Conservation (phyloP, 2,329 filamentous ascomycete genomes). For the Basipetospora sp. region DNA sequence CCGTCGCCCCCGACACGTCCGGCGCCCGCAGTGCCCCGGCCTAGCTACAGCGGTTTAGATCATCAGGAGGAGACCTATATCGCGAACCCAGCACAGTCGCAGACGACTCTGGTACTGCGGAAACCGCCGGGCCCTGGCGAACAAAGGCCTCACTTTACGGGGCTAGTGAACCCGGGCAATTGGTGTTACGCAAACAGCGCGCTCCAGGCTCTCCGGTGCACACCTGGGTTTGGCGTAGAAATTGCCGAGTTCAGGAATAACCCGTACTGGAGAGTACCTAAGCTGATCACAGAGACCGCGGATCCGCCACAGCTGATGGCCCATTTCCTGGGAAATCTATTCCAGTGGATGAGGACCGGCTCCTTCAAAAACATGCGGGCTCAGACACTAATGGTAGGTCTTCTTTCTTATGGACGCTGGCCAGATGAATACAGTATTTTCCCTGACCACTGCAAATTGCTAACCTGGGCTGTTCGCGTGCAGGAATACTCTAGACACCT, state of each 20-base stretch:
- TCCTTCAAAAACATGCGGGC: conserved; percentile 37
- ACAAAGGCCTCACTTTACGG: conserved; percentile 20
- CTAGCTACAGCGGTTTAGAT: conserved; percentile 64
- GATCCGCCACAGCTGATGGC: conserved; percentile 44
- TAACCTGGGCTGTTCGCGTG: conserved; percentile 9
- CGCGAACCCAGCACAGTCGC: conserved; percentile 17
- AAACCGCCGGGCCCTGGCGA: conserved; percentile 6
- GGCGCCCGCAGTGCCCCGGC: conserved; percentile 51
- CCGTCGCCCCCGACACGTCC: conserved; percentile 48
- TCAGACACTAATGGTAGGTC: conserved; percentile 41
- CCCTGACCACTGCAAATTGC: conserved; percentile 38
- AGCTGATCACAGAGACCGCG: conserved; percentile 43
- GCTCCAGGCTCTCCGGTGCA: conserved; percentile 68
- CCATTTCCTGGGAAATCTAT: conserved; percentile 43
- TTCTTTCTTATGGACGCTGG: conserved; percentile 12
- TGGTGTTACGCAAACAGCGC: conserved; percentile 91
- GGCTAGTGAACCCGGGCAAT: conserved; percentile 64
- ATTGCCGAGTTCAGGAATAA: conserved; percentile 44
- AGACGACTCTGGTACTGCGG: conserved; percentile 14
- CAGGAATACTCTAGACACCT: conserved; percentile 42
- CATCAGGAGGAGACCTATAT: conserved; percentile 5
- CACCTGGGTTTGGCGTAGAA: conserved; percentile 51
- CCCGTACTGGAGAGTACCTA: conserved; percentile 50
- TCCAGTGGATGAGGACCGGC: conserved; percentile 40
- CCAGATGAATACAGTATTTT: too few relatives aligned